phyloP scores from a whole-genome alignment of 1,139 yeast species.

The Scheffersomyces insectosa region DNA sequence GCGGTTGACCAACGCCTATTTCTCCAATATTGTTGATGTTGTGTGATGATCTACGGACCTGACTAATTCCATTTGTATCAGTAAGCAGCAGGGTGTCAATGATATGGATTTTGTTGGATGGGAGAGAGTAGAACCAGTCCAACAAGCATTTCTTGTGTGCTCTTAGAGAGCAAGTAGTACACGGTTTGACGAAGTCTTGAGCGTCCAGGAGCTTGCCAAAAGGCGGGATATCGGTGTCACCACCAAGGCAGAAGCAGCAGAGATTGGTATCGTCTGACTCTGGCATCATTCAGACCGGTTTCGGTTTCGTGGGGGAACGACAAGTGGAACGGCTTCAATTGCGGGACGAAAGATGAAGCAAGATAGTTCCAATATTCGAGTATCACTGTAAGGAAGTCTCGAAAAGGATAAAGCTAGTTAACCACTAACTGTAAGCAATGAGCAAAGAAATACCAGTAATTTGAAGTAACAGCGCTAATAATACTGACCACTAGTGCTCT shows the following conservation, averaged over 20 bases:
- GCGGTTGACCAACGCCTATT: constrained; percentile 17
- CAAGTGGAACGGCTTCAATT: no score
- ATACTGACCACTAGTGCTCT: no score
- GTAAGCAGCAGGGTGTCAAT: constrained; percentile 16
- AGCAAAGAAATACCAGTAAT: no score
- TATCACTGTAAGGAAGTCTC: no score
- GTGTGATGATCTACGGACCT: constrained; percentile 1
- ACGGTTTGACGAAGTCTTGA: constrained; percentile 40
- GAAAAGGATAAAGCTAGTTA: no score
- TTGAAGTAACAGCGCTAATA: no score
- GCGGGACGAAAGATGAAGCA: no score
- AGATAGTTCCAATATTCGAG: no score
- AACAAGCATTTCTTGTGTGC: constrained; percentile 43
- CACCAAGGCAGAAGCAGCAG: constrained; percentile 48
- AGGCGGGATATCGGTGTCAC: constrained; percentile 40
- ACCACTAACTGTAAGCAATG: no score
- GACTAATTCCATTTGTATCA: constrained; percentile 1
- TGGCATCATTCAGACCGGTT: no score
- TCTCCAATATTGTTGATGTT: constrained; percentile 1
- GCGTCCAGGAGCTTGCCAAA: constrained; percentile 43
- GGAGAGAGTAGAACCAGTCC: constrained; percentile 46
- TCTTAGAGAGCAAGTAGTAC: constrained; percentile 39
- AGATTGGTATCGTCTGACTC: not conserved
- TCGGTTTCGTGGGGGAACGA: no score
- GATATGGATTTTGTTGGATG: constrained; percentile 28